Conservation (phyloP, 805 yeast species). For the Starmerella ratchasimensis region DNA sequence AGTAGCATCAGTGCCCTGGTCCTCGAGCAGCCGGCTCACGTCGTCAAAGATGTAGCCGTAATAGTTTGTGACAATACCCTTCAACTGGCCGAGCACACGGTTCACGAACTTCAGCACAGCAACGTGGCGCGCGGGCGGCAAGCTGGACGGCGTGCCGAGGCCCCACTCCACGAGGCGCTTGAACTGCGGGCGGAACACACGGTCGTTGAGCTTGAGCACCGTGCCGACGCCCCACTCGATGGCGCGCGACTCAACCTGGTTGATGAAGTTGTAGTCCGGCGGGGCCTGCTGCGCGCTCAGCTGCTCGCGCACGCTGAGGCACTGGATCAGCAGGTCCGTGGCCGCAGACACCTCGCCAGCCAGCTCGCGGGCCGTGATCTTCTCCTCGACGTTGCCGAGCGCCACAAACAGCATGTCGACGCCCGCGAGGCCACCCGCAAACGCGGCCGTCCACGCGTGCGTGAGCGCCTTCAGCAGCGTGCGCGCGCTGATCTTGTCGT, state of each 20-base stretch:
- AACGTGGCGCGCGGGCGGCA: conserved; percentile 33
- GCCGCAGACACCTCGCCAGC: conserved; percentile 54
- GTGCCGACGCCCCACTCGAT: conserved; percentile 58
- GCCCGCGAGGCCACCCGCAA: conserved; percentile 27
- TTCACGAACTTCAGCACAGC: conserved; percentile 79
- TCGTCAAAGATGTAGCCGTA: conserved; percentile 74
- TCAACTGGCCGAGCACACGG: conserved; percentile 68
- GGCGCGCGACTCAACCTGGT: conserved; percentile 66
- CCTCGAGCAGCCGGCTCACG: conserved; percentile 28
- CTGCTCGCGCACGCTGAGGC: conserved; percentile 45
- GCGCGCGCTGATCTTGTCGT: conserved; percentile 54
- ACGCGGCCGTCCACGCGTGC: conserved; percentile 43
- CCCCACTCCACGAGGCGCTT: conserved; percentile 86
- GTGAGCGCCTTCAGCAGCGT: conserved; percentile 49
- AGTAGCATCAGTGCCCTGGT: conserved; percentile 16
- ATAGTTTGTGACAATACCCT: conserved; percentile 77
- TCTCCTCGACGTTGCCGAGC: conserved; percentile 52
- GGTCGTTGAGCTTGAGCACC: conserved; percentile 86
- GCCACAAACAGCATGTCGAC: conserved; percentile 59
- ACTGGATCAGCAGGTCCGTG: conserved; percentile 50
- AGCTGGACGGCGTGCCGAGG: conserved; percentile 38
- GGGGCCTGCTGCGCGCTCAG: not conserved
- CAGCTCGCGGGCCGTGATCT: conserved; percentile 60
- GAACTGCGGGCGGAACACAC: conserved; percentile 83
- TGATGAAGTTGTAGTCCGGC: conserved; percentile 25